A percentile compares a stretch with the other conserved stretches of the same genome.
phyloP scores from a whole-genome alignment of 257 asterid species.

The Eucommia ulmoides region DNA sequence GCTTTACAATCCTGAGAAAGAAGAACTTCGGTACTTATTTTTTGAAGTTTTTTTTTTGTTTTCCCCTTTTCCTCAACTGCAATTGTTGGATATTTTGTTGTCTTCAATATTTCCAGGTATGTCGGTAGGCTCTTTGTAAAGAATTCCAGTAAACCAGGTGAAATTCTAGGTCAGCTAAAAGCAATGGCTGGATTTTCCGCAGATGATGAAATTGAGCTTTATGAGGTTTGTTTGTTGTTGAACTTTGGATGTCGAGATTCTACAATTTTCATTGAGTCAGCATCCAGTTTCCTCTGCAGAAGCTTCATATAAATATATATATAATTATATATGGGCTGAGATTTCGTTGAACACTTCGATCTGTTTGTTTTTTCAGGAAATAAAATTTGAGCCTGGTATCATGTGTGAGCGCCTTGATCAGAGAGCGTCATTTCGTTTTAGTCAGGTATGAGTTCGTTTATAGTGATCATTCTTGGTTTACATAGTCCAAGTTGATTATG shows the following conservation, averaged over 20 bases:
- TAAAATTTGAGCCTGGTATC: conserved; percentile 84
- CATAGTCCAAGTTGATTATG: neutral
- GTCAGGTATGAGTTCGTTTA: conserved; percentile 46
- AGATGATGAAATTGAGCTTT: conserved; percentile 84
- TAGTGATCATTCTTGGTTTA: neutral
- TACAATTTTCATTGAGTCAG: neutral
- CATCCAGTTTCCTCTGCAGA: too few relatives aligned
- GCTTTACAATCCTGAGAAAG: conserved; percentile 83
- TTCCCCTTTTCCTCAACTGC: neutral
- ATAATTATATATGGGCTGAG: too few relatives aligned
- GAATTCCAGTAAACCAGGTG: conserved; percentile 62
- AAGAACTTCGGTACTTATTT: conserved; percentile 63
- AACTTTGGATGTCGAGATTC: neutral
- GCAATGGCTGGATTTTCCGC: conserved; percentile 88
- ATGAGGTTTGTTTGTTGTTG: conserved; percentile 51
- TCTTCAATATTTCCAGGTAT: conserved; percentile 36
- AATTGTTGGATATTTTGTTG: conserved; percentile 7
- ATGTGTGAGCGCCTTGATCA: conserved; percentile 93
- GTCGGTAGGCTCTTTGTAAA: conserved; percentile 82
- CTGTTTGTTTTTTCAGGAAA: conserved; percentile 39
- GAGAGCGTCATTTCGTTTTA: conserved; percentile 55
- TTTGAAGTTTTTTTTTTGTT: conserved; percentile 2
- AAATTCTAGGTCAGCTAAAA: conserved; percentile 51
- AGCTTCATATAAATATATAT: too few relatives aligned
- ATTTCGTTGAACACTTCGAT: too few relatives aligned